Evolutionary conservation across 139 green algal species (phyloP).

Genomic region (Deuterostichococcus epilithicus): DNA sequence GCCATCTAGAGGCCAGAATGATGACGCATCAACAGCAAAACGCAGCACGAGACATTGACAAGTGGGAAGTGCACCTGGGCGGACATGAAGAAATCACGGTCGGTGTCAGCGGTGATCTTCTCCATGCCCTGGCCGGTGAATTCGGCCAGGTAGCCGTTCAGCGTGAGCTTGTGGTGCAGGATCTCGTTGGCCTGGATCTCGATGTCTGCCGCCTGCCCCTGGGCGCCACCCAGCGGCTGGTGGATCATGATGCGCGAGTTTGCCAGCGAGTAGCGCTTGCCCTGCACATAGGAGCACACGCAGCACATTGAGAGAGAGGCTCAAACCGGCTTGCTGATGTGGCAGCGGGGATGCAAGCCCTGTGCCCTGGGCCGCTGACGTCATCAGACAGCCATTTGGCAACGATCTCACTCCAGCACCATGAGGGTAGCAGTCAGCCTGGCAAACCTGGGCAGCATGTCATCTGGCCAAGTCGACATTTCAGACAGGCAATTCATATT

Average conservation of each 20-base stretch:
- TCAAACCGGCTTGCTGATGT: too few species aligned
- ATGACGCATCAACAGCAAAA: background rate
- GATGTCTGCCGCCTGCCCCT: constrained; percentile 99
- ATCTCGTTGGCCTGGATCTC: constrained; percentile 99
- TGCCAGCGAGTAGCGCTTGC: constrained; percentile 95
- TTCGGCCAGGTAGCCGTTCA: constrained; percentile 97
- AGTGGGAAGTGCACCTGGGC: constrained; percentile 17
- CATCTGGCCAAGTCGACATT: too few species aligned
- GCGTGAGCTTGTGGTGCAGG: constrained; percentile 98
- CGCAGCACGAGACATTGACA: background rate
- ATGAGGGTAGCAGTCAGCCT: too few species aligned
- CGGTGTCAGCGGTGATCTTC: constrained; percentile 92
- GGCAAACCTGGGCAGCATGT: too few species aligned
- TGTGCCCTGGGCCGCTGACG: too few species aligned
- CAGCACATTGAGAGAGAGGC: too few species aligned
- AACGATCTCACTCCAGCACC: background rate
- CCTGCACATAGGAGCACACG: constrained; percentile 36
- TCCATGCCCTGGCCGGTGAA: constrained; percentile 95
- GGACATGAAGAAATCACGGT: constrained; percentile 99
- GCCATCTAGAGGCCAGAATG: background rate
- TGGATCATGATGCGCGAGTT: constrained; percentile 99
- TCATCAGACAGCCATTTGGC: background rate
- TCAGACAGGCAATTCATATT: background rate
- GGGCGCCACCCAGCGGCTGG: constrained; percentile 95
- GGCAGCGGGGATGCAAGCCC: too few species aligned